Percentiles rank a stretch among this genome's conserved stretches.
Evolutionary conservation across 1,139 yeast genomes (phyloP).

Genomic region (Keqinozyma sinolaborantium): DNA sequence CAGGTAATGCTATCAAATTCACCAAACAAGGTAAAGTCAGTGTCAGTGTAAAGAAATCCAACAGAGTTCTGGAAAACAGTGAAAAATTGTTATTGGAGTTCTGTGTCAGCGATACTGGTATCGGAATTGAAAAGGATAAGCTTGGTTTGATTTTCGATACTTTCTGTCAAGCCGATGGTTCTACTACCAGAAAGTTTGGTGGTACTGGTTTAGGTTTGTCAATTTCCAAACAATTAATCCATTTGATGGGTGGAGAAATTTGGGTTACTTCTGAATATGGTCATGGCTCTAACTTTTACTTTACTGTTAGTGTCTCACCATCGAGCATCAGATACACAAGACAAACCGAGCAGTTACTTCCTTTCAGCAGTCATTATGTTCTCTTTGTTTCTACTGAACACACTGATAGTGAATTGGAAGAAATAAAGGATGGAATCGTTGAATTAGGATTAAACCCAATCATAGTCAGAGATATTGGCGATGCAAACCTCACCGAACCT

Average conservation of each 20-base stretch:
- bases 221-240: conserved; percentile 81
- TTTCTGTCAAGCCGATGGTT: conserved; percentile 90
- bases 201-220: conserved; percentile 88
- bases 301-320: conserved; percentile 75
- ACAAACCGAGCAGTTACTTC: conserved; percentile 66
- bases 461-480: conserved; percentile 49
- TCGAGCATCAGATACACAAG: conserved; percentile 63
- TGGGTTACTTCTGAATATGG: conserved; percentile 85
- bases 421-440: conserved; percentile 36
- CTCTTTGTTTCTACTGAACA: conserved; percentile 69
- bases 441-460: conserved; percentile 48
- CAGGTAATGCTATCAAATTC: conserved; percentile 86
- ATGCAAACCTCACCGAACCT: conserved; percentile 50
- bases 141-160: conserved; percentile 82
- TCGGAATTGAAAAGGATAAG: conserved; percentile 81
- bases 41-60: conserved; percentile 54
- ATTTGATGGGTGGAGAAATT: conserved; percentile 86
- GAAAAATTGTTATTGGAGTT: conserved; percentile 71
- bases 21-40: conserved; percentile 78
- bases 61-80: conserved; percentile 35
- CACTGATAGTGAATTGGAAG: conserved; percentile 44
- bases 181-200: conserved; percentile 87
- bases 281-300: conserved; percentile 77
- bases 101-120: conserved; percentile 87
- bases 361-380: conserved; percentile 68